Evolutionary conservation across 768 basidiomycete species (phyloP).

Genomic region (Hypholoma fasciculare): DNA sequence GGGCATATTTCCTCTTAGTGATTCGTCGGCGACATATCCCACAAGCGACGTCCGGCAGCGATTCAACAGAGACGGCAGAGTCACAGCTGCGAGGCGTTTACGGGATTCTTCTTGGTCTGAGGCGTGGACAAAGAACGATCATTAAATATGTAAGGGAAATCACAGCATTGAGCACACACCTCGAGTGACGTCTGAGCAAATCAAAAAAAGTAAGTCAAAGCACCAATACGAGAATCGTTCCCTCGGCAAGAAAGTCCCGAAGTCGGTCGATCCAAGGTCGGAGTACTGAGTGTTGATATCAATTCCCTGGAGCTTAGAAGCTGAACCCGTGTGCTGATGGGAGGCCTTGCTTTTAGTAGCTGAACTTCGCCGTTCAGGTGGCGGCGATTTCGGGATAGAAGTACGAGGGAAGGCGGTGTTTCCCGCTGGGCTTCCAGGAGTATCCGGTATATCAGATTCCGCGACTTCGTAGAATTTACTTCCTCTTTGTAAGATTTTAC

Average conservation of each 20-base stretch:
- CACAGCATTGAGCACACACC: conserved; percentile 38
- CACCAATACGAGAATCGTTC: conserved; percentile 95
- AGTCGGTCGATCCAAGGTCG: conserved; percentile 60
- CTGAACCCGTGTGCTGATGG: conserved; percentile 2
- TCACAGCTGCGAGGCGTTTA: conserved; percentile 70
- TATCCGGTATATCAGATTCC: conserved; percentile 1
- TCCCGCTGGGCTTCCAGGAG: conserved; percentile 10
- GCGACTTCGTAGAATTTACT: conserved; percentile 58
- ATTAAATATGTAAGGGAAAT: neutral
- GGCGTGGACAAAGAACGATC: neutral
- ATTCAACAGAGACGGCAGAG: conserved; percentile 69
- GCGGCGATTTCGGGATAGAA: conserved; percentile 6
- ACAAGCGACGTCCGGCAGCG: conserved; percentile 72
- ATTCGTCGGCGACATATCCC: conserved; percentile 82
- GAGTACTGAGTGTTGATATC: conserved; percentile 33
- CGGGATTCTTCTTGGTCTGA: conserved; percentile 63
- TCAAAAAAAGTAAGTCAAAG: conserved; percentile 80
- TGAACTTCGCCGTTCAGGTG: neutral
- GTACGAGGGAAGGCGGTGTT: conserved; percentile 6
- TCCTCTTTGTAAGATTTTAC: conserved; percentile 70
- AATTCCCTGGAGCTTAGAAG: conserved; percentile 22
- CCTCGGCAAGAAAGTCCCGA: conserved; percentile 57
- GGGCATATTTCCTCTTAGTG: conserved; percentile 82
- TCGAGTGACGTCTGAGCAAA: conserved; percentile 68
- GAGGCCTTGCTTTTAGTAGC: neutral